A percentile compares a stretch with the other conserved stretches of the same genome.
Evolutionary conservation across 1,139 yeast species (phyloP).

Genomic region (Debaryomyces fabryi): DNA sequence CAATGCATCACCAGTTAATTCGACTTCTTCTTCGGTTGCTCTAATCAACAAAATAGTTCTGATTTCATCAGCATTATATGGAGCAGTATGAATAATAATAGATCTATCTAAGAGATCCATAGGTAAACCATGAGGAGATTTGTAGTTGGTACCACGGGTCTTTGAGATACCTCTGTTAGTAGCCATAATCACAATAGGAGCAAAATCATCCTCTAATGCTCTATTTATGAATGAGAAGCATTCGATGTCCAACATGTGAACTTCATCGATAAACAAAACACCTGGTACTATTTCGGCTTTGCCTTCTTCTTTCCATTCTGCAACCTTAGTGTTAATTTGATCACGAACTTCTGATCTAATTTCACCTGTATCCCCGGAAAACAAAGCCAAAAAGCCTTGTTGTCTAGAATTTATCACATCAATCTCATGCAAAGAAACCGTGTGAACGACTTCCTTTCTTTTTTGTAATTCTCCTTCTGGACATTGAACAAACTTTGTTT

Average conservation of each 20-base stretch:
- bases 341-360: slow-evolving; percentile 94
- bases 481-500: slow-evolving; percentile 94
- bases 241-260: slow-evolving; percentile 97
- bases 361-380: slow-evolving; percentile 98
- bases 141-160: slow-evolving; percentile 91
- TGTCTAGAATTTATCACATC: slow-evolving; percentile 98
- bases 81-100: slow-evolving; percentile 83
- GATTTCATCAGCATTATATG: slow-evolving; percentile 80
- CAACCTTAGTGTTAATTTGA: slow-evolving; percentile 94
- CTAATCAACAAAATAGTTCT: slow-evolving; percentile 84
- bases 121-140: slow-evolving; percentile 96
- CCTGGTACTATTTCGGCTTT: slow-evolving; percentile 99
- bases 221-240: slow-evolving; percentile 94
- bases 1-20: slow-evolving; percentile 78
- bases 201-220: slow-evolving; percentile 94
- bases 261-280: slow-evolving; percentile 96
- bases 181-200: slow-evolving; percentile 98
- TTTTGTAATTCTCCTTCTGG: slow-evolving; percentile 99
- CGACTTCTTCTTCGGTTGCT: slow-evolving; percentile 96
- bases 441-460: slow-evolving; percentile 93
- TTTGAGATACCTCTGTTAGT: slow-evolving; percentile 93
- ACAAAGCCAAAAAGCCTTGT: slow-evolving; percentile 94
- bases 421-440: slow-evolving; percentile 94
- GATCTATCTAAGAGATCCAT: slow-evolving; percentile 92
- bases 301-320: slow-evolving; percentile 99